Conservation (phyloP, 2,329 filamentous ascomycete genomes). For the Arthrobotrys entomopaga region DNA sequence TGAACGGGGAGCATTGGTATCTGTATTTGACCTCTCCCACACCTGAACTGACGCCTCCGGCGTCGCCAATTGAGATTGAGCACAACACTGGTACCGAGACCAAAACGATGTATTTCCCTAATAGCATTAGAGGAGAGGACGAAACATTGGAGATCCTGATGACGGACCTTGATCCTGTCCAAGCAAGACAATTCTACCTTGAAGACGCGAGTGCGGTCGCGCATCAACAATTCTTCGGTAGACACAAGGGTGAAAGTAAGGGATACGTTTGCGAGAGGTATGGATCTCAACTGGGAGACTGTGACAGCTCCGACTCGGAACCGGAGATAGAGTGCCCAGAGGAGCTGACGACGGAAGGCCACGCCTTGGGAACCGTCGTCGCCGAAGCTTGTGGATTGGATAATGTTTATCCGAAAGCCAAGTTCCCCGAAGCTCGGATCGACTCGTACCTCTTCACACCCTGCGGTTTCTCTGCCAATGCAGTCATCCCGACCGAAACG, state of each 20-base stretch:
- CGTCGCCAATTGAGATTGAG: slow-evolving; percentile 59
- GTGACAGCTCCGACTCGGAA: slow-evolving; percentile 55
- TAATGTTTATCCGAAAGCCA: slow-evolving; percentile 83
- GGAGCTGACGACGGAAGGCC: slow-evolving; percentile 88
- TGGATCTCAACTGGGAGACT: slow-evolving; percentile 64
- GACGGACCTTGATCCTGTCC: slow-evolving; percentile 75
- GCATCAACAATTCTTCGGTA: slow-evolving; percentile 77
- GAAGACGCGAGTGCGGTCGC: slow-evolving; percentile 90
- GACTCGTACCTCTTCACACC: slow-evolving; percentile 97
- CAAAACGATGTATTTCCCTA: slow-evolving; percentile 70
- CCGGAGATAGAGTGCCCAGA: slow-evolving; percentile 66
- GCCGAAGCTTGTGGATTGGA: slow-evolving; percentile 89
- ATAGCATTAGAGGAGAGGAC: slow-evolving; percentile 70
- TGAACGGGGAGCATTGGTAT: slow-evolving; percentile 99
- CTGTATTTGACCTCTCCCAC: slow-evolving; percentile 95
- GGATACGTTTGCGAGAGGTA: slow-evolving; percentile 82
- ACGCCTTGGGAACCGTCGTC: slow-evolving; percentile 90
- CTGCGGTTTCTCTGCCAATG: slow-evolving; percentile 97
- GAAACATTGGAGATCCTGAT: slow-evolving; percentile 81
- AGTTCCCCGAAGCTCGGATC: slow-evolving; percentile 91
- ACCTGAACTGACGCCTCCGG: slow-evolving; percentile 79
- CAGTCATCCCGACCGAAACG: slow-evolving; percentile 83
- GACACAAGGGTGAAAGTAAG: slow-evolving; percentile 68
- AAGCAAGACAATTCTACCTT: slow-evolving; percentile 78
- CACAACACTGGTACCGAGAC: slow-evolving; percentile 65